phyloP scores from a whole-genome alignment of 768 basidiomycete genomes.

The Pleurotus pulmonarius region DNA sequence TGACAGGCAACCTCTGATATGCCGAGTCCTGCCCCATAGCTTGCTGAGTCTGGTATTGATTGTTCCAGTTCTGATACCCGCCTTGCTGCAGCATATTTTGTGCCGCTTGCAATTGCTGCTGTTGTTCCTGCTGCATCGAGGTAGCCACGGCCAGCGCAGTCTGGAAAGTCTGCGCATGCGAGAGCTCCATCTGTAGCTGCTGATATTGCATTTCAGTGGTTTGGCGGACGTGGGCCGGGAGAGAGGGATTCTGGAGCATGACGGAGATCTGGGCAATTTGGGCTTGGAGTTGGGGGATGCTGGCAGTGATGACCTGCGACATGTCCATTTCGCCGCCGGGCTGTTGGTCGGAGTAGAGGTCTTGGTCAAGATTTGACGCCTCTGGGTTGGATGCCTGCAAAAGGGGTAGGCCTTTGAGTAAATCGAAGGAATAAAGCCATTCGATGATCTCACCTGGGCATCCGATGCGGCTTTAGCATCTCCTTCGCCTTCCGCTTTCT shows the following conservation, averaged over 20 bases:
- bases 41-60: conserved; percentile 61
- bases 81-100: conserved; percentile 18
- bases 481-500: conserved; percentile 51
- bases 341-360: conserved; percentile 72
- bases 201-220: conserved; percentile 83
- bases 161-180: conserved; percentile 73
- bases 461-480: conserved; percentile 25
- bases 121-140: conserved; percentile 53
- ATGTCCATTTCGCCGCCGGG: conserved; percentile 62
- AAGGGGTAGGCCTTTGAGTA: not conserved
- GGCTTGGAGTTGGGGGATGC: conserved; percentile 79
- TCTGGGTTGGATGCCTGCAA: conserved; percentile 13
- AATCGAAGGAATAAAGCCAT: not conserved
- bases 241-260: conserved; percentile 74
- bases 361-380: conserved; percentile 41
- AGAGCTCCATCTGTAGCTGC: conserved; percentile 73
- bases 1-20: conserved; percentile 82
- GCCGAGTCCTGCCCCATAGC: conserved; percentile 72
- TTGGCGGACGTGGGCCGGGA: conserved; percentile 70
- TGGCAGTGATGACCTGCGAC: conserved; percentile 68
- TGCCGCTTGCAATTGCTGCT: conserved; percentile 30
- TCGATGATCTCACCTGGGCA: conserved; percentile 32
- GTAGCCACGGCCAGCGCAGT: conserved; percentile 59
- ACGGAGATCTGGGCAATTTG: conserved; percentile 77
- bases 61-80: conserved; percentile 35